Base-by-base conservation (phyloP, 2,329 filamentous ascomycete genomes). In the Fusarium pseudocircinatum region DNA sequence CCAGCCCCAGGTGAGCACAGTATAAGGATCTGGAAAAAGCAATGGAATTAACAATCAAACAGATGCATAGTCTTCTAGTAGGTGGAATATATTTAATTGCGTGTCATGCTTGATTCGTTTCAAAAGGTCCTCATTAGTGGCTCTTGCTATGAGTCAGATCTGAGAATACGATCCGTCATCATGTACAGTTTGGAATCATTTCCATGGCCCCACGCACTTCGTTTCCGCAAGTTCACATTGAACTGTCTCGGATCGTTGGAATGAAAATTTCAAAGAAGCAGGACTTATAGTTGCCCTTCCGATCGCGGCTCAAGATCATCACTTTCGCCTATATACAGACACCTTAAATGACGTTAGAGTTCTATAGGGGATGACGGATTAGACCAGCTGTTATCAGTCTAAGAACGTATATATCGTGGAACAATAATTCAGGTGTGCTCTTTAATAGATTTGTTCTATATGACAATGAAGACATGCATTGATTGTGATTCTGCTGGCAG, bases 121-220 rank as follows among this genome's bases (percentile, higher is more conserved):
- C 20, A 54, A 54, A 54, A 18, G 34, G 40, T 34, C 36, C 24
- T 32, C 18, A 20, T 62, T n/a, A 22, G 22, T 59, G 22, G 20
- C 6, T 30, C 16, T 43, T 18, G 12, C 10, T 40, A 24, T 43
- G 28, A 36, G 32, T 54, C 50, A 42, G 36, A 40, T 13, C 22
- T 54, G 12, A 28, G 20, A 54, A 42, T 30, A 28, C 8, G 24
- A 54, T 20, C 32, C 24, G 24, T 32, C 22, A 28, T 46, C 22
- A 44, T 36, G 32, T 44, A 63, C 26, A 9, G 42, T 56, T 63
- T 66, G 58, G 63, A 66, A 56, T 66, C 49, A 63, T 56, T 56
- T 56, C 37, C 16, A 24, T 10, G 40, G n/a, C 30, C 53, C 43
- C 28, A 42, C 28, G 30, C 24, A 20, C 11, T 34, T 26, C 20